phyloP scores from a whole-genome alignment of 805 yeast species.

The Saccharomyces mikatae region DNA sequence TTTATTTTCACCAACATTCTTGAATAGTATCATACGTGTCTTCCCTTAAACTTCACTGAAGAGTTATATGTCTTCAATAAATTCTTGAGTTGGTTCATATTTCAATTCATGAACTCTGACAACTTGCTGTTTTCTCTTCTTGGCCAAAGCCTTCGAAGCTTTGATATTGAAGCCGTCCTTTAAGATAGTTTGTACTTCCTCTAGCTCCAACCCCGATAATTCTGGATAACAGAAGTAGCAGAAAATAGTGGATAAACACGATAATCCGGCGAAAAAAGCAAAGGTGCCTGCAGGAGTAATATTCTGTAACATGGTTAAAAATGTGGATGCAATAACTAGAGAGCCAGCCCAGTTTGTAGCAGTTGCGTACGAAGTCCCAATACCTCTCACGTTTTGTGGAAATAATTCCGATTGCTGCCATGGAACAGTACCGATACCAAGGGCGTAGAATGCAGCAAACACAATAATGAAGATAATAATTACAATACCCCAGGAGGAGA shows the following conservation, averaged over 20 bases:
- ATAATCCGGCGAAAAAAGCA: conserved; percentile 77
- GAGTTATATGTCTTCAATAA: conserved; percentile 11
- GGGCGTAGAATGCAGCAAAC: conserved; percentile 83
- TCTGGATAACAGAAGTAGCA: conserved; percentile 87
- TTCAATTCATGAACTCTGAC: conserved; percentile 11
- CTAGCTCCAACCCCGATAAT: conserved; percentile 80
- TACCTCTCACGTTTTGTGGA: conserved; percentile 87
- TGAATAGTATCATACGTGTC: neutral
- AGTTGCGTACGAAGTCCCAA: conserved; percentile 85
- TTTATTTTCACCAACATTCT: neutral
- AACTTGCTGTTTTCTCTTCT: conserved; percentile 33
- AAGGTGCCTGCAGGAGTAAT: conserved; percentile 95
- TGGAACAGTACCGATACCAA: conserved; percentile 95
- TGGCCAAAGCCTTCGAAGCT: conserved; percentile 48
- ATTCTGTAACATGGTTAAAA: conserved; percentile 85
- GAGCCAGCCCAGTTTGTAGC: conserved; percentile 96
- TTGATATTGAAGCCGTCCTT: conserved; percentile 82
- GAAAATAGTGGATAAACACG: conserved; percentile 61
- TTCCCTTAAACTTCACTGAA: neutral
- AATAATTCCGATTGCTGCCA: conserved; percentile 97
- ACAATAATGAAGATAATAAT: conserved; percentile 78
- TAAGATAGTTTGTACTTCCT: conserved; percentile 78
- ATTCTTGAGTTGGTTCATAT: conserved; percentile 20
- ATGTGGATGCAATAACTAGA: conserved; percentile 80
- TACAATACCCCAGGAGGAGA: conserved; percentile 80